Conservation (phyloP, 2,329 filamentous ascomycete genomes). For the Blumeriella jaapii region DNA sequence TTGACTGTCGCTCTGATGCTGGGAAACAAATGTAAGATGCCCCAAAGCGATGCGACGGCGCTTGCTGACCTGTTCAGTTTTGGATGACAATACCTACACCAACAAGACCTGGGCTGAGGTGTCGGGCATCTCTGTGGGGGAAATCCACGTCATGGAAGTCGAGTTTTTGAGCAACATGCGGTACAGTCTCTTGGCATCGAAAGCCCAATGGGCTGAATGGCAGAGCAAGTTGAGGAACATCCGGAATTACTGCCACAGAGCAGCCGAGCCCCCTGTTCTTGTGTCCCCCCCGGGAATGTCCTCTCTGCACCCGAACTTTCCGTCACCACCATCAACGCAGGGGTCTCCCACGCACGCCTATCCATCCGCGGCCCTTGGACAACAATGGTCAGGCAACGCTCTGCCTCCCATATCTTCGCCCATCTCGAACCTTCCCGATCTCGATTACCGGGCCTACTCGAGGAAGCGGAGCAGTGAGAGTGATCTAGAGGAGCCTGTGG, state of each 20-base stretch:
- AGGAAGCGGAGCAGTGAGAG: slow-evolving; percentile 50
- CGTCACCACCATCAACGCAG: slow-evolving; percentile 40
- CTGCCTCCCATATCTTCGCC: slow-evolving; percentile 26
- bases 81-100: slow-evolving; percentile 98
- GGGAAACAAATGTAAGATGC: slow-evolving; percentile 76
- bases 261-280: slow-evolving; percentile 20
- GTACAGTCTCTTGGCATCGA: slow-evolving; percentile 81
- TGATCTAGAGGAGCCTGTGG: slow-evolving; percentile 39
- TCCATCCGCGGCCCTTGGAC: too few species aligned
- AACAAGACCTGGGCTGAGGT: slow-evolving; percentile 99
- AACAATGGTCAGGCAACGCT: slow-evolving; percentile 27
- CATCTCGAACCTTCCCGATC: slow-evolving; percentile 29
- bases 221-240: slow-evolving; percentile 73
- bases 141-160: slow-evolving; percentile 99
- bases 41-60: neutral
- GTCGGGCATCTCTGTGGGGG: slow-evolving; percentile 81
- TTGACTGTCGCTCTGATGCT: slow-evolving; percentile 94
- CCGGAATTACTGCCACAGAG: slow-evolving; percentile 46
- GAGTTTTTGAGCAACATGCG: slow-evolving; percentile 98
- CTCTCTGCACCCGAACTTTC: slow-evolving; percentile 33
- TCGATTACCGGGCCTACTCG: slow-evolving; percentile 27
- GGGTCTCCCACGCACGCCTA: slow-evolving; percentile 37
- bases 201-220: slow-evolving; percentile 81
- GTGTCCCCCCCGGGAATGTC: slow-evolving; percentile 24
- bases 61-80: slow-evolving; percentile 39